Evolutionary conservation across 2,329 filamentous ascomycete species (phyloP).

Genomic region (Aspergillus arachidicola): DNA sequence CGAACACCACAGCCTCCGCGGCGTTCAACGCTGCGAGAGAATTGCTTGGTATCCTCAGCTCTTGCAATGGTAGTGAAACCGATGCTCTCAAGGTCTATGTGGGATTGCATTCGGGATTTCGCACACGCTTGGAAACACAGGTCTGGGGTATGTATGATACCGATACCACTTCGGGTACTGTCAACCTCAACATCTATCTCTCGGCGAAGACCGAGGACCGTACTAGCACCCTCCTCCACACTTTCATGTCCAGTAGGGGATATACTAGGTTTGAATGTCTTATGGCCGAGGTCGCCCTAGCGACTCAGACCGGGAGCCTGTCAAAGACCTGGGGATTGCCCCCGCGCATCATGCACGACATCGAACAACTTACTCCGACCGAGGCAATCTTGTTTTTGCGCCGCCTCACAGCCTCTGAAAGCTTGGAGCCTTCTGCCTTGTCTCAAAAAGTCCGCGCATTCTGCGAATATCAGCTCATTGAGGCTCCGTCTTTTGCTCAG

Average conservation of each 20-base stretch:
- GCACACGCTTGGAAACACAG: slow-evolving; percentile 36
- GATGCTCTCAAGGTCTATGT: slow-evolving; percentile 35
- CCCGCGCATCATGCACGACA: slow-evolving; percentile 34
- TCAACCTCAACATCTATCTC: slow-evolving; percentile 44
- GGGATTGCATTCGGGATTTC: slow-evolving; percentile 46
- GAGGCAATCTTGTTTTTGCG: slow-evolving; percentile 43
- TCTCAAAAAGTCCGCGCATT: slow-evolving; percentile 34
- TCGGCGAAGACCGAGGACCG: slow-evolving; percentile 49
- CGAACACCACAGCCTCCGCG: slow-evolving; percentile 11
- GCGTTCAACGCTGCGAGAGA: slow-evolving; percentile 29
- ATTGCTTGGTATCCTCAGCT: slow-evolving; percentile 27
- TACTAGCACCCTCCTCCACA: slow-evolving; percentile 47
- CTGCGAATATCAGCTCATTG: slow-evolving; percentile 38
- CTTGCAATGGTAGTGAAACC: slow-evolving; percentile 18
- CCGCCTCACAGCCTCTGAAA: slow-evolving; percentile 35
- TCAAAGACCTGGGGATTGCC: slow-evolving; percentile 25
- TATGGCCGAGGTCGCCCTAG: slow-evolving; percentile 33
- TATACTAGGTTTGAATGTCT: slow-evolving; percentile 33
- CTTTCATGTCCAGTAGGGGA: slow-evolving; percentile 41
- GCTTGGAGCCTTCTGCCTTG: slow-evolving; percentile 26
- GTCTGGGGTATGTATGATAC: slow-evolving; percentile 47
- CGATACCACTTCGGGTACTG: slow-evolving; percentile 34
- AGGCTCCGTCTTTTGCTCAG: slow-evolving; percentile 42
- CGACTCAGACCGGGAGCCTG: slow-evolving; percentile 22
- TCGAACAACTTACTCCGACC: slow-evolving; percentile 37